Evolutionary conservation across 140 eudicot genomes (phyloP), one percentile per base, ranked within the genome.

Genomic region (Anethum foeniculum): DNA sequence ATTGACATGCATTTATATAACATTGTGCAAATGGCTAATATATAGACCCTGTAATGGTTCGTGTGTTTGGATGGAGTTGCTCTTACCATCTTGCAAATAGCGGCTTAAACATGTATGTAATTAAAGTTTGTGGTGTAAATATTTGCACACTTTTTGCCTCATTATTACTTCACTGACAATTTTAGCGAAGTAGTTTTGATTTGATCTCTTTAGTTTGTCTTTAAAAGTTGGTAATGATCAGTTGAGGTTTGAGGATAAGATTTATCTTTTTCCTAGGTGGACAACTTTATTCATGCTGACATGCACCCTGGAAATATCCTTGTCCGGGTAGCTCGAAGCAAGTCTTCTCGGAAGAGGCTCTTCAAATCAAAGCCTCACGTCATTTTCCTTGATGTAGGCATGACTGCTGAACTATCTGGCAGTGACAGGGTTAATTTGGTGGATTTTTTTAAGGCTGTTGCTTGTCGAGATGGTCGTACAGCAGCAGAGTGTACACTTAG

Each of bases 291-390:
- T 75, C 79, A 75, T 75, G 79, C 79, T 14, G 64, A 75, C 79
- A 75, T 47, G 79, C 79, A 75, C 49, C 79, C 79, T 47, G 79
- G 79, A 75, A 75, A 75, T 48, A 75, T 75, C 79, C 79, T 75
- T 75, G 79, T 75, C 79, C 79, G 79, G 38, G 79, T 48, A 28
- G 79, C 79, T 75, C 79, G 27, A 75, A 75, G 79, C 41, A 75
- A 75, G 58, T 75, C 79, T 75, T 75, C 79, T 75, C 44, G 79
- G 62, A 75, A 48, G 44, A 44, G 64, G 79, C 64, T 75, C 64
- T 75, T 75, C 28, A 75, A 75, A 47, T 75, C 79, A 48, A 75
- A 75, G 64, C 79, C 79, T 75, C 79, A 75, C 30, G 79, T 75
- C 43, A 75, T 75, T 47, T 75, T 75, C 79, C 79, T 47, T 75